A percentile compares a stretch with the other conserved stretches of the same genome.
Conservation (phyloP, 2,329 filamentous ascomycete genomes). For the Ascocoryne sarcoides region DNA sequence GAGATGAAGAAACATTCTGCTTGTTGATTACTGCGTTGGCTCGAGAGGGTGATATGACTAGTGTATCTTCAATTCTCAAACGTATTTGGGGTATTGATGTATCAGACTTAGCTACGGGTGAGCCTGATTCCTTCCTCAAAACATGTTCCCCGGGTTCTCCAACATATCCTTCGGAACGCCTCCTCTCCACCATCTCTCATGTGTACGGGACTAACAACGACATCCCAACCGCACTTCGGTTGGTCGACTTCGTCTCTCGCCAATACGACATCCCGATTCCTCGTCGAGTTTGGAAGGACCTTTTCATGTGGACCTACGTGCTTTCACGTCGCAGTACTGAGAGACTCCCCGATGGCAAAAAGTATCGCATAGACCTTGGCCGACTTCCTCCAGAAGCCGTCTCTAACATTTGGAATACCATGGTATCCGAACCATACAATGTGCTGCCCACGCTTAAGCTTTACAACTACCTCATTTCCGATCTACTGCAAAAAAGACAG, state of each 20-base stretch:
- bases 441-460: constrained; percentile 21
- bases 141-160: constrained; percentile 13
- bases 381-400: constrained; percentile 18
- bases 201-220: constrained; percentile 58
- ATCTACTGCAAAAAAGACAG: constrained; percentile 8
- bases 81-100: constrained; percentile 43
- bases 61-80: constrained; percentile 39
- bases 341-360: neutral
- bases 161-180: constrained; percentile 20
- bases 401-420: constrained; percentile 20
- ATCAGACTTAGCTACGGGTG: constrained; percentile 10
- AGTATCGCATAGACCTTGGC: constrained; percentile 1
- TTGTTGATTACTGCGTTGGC: constrained; percentile 43
- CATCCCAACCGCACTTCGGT: constrained; percentile 46
- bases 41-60: constrained; percentile 41
- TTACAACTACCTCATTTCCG: constrained; percentile 20
- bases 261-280: constrained; percentile 51
- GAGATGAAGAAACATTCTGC: constrained; percentile 44
- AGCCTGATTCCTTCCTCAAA: constrained; percentile 27
- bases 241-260: constrained; percentile 54
- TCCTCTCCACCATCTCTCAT: constrained; percentile 61
- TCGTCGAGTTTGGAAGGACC: constrained; percentile 50
- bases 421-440: constrained; percentile 25
- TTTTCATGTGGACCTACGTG: constrained; percentile 60
- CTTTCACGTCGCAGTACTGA: constrained; percentile 27